These are phyloP conservation scores for Macrocybe gigantea DNA, from an alignment of 768 basidiomycete genomes.

Conservation along the genomic window DNA sequence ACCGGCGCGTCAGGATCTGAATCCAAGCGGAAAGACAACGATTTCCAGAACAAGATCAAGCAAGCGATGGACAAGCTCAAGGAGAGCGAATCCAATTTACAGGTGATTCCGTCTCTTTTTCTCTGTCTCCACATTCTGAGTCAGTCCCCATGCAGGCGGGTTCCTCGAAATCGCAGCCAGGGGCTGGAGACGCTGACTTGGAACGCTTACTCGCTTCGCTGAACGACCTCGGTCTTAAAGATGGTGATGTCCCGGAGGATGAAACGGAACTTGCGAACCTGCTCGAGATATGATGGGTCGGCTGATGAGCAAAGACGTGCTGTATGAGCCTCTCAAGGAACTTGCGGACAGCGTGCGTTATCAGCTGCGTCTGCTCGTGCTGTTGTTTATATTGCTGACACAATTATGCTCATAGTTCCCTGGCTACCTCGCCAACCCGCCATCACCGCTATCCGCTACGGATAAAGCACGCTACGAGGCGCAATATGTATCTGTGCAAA, in stretches of 20 bases:
- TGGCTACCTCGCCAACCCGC: conserved; percentile 57
- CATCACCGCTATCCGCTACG: conserved; percentile 41
- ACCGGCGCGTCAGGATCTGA: background rate
- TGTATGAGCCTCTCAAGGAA: conserved; percentile 87
- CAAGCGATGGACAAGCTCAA: conserved; percentile 72
- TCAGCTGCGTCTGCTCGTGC: background rate
- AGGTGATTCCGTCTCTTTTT: conserved; percentile 25
- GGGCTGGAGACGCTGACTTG: too few species aligned
- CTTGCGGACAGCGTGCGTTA: conserved; percentile 56
- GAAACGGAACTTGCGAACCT: conserved; percentile 58
- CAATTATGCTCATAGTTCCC: conserved; percentile 53
- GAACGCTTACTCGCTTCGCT: conserved; percentile 41
- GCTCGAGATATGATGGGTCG: conserved; percentile 78
- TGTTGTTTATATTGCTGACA: background rate
- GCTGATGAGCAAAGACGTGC: conserved; percentile 73
- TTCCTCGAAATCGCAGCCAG: background rate
- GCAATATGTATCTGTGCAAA: conserved; percentile 51
- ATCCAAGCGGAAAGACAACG: conserved; percentile 14
- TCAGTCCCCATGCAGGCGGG: conserved; percentile 5
- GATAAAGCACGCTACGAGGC: conserved; percentile 61
- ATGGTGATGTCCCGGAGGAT: conserved; percentile 25
- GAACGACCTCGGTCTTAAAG: conserved; percentile 26
- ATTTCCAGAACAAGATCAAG: conserved; percentile 67
- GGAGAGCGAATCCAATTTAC: conserved; percentile 53
- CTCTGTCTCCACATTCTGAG: too few species aligned